Percentiles rank a stretch among this genome's conserved stretches.
phyloP scores from a whole-genome alignment of 2,329 filamentous ascomycete genomes.

The Neonectria ditissima region DNA sequence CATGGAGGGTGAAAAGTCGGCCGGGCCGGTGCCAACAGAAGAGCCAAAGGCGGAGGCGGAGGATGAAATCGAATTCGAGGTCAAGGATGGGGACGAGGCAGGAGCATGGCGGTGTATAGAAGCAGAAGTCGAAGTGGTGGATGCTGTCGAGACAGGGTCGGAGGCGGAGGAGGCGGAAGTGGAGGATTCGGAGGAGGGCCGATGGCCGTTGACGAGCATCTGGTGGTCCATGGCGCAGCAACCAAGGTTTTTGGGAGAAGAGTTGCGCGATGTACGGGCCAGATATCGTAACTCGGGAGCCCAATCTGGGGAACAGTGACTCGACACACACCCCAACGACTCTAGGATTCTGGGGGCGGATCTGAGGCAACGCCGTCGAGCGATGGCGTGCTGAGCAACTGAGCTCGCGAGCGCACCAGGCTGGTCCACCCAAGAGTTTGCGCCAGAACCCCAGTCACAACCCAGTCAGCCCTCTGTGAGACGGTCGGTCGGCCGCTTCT shows the following conservation, averaged over 20 bases:
- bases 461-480: slow-evolving; percentile 26
- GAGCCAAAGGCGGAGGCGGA: slow-evolving; percentile 28
- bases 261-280: slow-evolving; percentile 46
- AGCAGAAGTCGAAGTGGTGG: slow-evolving; percentile 27
- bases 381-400: slow-evolving; percentile 44
- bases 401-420: slow-evolving; percentile 33
- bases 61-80: slow-evolving; percentile 11
- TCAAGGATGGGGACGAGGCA: slow-evolving; percentile 14
- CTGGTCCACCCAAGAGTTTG: slow-evolving; percentile 39
- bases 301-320: slow-evolving; percentile 40
- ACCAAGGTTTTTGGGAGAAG: slow-evolving; percentile 33
- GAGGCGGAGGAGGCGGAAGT: slow-evolving; percentile 19
- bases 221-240: slow-evolving; percentile 43
- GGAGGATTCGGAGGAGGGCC: slow-evolving; percentile 38
- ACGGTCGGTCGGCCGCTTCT: slow-evolving; percentile 30
- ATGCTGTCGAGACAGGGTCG: slow-evolving; percentile 27
- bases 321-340: slow-evolving; percentile 20
- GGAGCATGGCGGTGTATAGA: slow-evolving; percentile 42
- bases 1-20: slow-evolving; percentile 18
- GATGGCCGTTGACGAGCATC: slow-evolving; percentile 44
- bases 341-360: slow-evolving; percentile 3
- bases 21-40: slow-evolving; percentile 21
- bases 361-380: slow-evolving; percentile 45
- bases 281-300: slow-evolving; percentile 45
- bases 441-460: slow-evolving; percentile 38